Percentiles rank a stretch among this genome's conserved stretches.
phyloP scores from a whole-genome alignment of 225 moss, liverwort and hornwort species.

The Pseudoscleropodium purum region DNA sequence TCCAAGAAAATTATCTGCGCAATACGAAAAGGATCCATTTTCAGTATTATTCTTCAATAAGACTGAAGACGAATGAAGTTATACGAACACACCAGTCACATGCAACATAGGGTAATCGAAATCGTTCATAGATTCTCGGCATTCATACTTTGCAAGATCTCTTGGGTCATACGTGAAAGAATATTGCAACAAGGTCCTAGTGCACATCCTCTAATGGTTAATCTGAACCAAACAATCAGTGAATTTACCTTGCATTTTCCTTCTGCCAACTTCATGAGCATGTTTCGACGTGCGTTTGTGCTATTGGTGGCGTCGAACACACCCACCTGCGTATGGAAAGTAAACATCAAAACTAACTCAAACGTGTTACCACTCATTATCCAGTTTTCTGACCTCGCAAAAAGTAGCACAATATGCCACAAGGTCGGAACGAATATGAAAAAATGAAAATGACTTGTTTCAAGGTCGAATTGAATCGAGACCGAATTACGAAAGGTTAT shows the following conservation, averaged over 20 bases:
- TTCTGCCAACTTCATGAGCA: slow-evolving; percentile 89
- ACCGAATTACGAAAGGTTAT: neutral
- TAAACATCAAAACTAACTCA: neutral
- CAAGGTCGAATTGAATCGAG: neutral
- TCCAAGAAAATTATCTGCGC: slow-evolving; percentile 91
- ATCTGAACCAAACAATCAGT: neutral
- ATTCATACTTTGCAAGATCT: neutral
- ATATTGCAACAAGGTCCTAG: neutral
- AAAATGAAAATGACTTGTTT: neutral
- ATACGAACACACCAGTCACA: neutral
- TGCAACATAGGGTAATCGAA: neutral
- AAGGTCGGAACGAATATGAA: neutral
- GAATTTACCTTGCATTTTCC: slow-evolving; percentile 91
- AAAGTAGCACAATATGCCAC: neutral
- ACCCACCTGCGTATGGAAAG: slow-evolving; percentile 54
- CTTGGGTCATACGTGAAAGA: neutral
- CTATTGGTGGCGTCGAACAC: slow-evolving; percentile 99
- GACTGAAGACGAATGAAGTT: neutral
- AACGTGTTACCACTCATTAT: neutral
- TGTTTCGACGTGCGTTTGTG: slow-evolving; percentile 68
- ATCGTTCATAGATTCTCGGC: neutral
- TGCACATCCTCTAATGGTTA: neutral
- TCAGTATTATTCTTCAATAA: neutral
- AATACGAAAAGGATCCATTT: neutral
- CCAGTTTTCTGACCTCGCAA: neutral